Evolutionary conservation across 768 basidiomycete species (phyloP), one percentile per base, ranked within the genome.

Genomic region (Leccinum longicurvipes): DNA sequence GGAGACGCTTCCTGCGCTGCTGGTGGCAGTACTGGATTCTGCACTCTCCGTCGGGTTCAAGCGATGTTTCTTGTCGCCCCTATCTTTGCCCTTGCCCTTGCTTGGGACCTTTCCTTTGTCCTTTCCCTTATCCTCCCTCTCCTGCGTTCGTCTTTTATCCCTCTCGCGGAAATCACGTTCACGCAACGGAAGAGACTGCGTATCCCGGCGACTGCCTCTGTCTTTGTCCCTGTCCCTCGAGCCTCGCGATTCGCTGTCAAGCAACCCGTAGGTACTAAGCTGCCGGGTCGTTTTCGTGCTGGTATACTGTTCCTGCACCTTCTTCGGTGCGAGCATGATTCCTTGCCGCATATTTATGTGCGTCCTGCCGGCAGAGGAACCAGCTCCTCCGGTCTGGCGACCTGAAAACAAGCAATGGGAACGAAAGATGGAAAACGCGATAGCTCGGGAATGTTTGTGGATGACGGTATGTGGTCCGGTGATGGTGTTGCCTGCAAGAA

Each of bases 361-460:
- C 47, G 63, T 59, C 41, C 57, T 55, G 48, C 67, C 36, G 21
- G 15, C 53, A 21, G 65, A 53, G 25, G 57, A 49, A 21, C 39
- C 31, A 8, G 31, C 9, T 32, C 54, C 60, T n/a, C 47, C 55
- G 11, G 56, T 17, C 3, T 57, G 60, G 15, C 64, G 64, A 42
- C 54, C 44, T n/a, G 63, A 54, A 45, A 64, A 65, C n/a, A 66
- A 41, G 21, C 50, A 48, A 52, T 86, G 83, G 53, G 82, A 81
- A 46, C 91, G 82, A 69, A 86, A 85, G 47, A 93, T 82, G 0
- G 90, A 91, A 70, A 91, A 91, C 1, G 88, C 91, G 28, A 81
- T 73, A 4, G 87, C 86, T 53, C 87, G 83, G 1, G 91, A 89
- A 66, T 93, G 91, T 61, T 89, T 89, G 71, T 93, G 91, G 29